Conservation (phyloP, 345 rosid genomes). For the Murraya koenigii region DNA sequence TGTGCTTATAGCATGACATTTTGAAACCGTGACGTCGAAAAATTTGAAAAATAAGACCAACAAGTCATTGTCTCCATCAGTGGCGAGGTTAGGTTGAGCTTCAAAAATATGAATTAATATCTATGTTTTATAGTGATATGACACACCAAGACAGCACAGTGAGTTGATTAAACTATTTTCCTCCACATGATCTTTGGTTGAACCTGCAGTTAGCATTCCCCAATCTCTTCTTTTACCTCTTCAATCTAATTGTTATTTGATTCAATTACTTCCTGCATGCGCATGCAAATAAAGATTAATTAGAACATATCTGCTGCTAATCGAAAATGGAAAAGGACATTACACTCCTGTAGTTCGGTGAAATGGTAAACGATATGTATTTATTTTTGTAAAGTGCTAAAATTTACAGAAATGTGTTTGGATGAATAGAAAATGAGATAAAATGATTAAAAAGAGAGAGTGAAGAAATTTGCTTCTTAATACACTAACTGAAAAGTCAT, state of each 20-base stretch:
- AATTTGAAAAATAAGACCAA: neutral
- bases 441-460: too few species aligned
- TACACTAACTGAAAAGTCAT: too few species aligned
- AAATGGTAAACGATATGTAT: too few species aligned
- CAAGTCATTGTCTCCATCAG: neutral
- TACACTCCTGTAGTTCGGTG: too few species aligned
- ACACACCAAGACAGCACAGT: slow-evolving; percentile 8
- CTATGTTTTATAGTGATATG: slow-evolving; percentile 1
- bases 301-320: too few species aligned
- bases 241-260: neutral
- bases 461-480: too few species aligned
- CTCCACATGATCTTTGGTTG: neutral
- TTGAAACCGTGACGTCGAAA: neutral
- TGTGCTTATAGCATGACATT: neutral
- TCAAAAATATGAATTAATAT: neutral
- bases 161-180: neutral
- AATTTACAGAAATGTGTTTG: too few species aligned
- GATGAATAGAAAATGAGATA: too few species aligned
- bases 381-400: too few species aligned
- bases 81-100: neutral
- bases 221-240: neutral
- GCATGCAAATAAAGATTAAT: too few species aligned
- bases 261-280: neutral
- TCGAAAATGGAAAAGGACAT: too few species aligned
- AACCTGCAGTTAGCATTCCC: neutral